Evolutionary conservation across 305 asterid species (phyloP), one percentile per base, ranked within the genome.

Genomic region (Ilex paraguariensis): DNA sequence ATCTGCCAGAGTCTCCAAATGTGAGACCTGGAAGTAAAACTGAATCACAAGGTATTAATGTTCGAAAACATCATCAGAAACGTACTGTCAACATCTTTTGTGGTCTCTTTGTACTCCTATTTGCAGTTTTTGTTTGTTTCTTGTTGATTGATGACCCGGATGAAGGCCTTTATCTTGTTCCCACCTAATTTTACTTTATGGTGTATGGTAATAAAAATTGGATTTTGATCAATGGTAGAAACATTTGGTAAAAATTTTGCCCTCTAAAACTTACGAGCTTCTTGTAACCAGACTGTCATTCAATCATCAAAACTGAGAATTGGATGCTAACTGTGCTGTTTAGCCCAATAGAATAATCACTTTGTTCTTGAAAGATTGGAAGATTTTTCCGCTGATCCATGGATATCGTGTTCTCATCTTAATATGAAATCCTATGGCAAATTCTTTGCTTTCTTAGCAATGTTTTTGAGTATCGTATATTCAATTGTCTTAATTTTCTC

Each of bases 151-250:
- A 77, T 56, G 75, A 73, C 66, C 79, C 68, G 49, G 82, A 72
- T 30, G 69, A 74, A 65, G 69, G 70, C 52, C 11, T 56, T 71
- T 58, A 68, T 59, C 81, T 73, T 66, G 90, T 86, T 68, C 96
- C 98, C 53, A 91, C 98, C 71, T 91, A 79, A 81, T 52, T 31
- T 42, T 8, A 36, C 56, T 50, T 56, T 63, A 4, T 50, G 53
- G 67, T 33, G 52, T 30, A 17, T 30, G 33, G 33, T 60, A 55
- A 17, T 36, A 3, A 36, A 36, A 36, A 4, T 36, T 4, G 42
- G 42, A 36, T 36, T 57, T 66, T 60, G 71, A 57, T 13, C 28
- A 10, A 36, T 54, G 40, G 56, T 31, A 33, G 68, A 54, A 66
- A 50, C 42, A 31, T 60, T 63, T 31, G 62, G 42, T 5, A 36